These are phyloP conservation scores for Crucihimalaya himalaica DNA, from an alignment of 345 rosid species.

Conservation along the genomic window DNA sequence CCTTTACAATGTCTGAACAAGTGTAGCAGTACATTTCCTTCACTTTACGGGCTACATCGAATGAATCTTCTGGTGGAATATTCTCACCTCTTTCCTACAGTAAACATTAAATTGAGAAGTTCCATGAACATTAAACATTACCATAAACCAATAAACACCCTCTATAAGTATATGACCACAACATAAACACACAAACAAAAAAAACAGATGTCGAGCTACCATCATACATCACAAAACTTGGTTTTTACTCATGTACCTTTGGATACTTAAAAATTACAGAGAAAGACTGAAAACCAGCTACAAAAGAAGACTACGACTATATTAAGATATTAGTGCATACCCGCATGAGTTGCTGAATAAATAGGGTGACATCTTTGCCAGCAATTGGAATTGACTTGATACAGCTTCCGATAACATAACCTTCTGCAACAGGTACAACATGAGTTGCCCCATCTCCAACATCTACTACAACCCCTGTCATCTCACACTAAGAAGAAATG, in stretches of 20 bases:
- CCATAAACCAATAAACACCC: background rate
- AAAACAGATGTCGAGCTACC: background rate
- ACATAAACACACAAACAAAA: background rate
- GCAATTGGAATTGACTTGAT: slow-evolving; percentile 88
- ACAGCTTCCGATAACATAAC: slow-evolving; percentile 96
- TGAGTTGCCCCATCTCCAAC: slow-evolving; percentile 97
- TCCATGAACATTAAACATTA: background rate
- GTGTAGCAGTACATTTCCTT: slow-evolving; percentile 94
- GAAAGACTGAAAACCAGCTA: background rate
- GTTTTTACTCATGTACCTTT: background rate
- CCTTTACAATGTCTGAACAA: slow-evolving; percentile 96
- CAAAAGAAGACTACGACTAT: background rate
- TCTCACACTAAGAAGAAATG: slow-evolving; percentile 79
- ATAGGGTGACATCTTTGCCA: slow-evolving; percentile 86
- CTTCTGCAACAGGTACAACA: slow-evolving; percentile 98
- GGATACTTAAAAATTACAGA: background rate
- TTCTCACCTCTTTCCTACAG: slow-evolving; percentile 97
- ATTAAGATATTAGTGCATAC: slow-evolving; percentile 41
- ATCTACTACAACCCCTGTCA: slow-evolving; percentile 99
- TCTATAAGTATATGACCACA: background rate
- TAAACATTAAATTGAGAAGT: slow-evolving; percentile 33
- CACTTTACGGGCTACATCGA: slow-evolving; percentile 92
- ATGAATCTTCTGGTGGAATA: slow-evolving; percentile 94
- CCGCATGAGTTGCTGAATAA: slow-evolving; percentile 98
- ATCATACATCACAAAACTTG: background rate